These are phyloP conservation scores for Delonix regia DNA, from an alignment of 306 rosid species.

Conservation along the genomic window DNA sequence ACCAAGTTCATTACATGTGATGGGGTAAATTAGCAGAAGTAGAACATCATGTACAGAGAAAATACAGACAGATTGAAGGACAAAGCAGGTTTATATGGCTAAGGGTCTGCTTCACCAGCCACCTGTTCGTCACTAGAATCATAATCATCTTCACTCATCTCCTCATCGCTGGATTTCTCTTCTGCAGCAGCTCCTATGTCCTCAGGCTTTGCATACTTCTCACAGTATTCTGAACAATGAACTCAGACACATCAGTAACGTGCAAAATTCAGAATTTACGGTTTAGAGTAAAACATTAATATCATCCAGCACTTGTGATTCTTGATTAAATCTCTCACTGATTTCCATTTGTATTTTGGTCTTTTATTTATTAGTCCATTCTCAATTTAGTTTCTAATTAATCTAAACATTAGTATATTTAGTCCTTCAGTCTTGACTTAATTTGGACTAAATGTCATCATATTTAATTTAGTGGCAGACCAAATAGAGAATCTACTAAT, in stretches of 20 bases:
- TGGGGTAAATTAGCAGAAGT: slow-evolving; percentile 46
- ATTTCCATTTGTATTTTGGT: too few relatives aligned
- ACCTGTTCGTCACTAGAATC: slow-evolving; percentile 55
- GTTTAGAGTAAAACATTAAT: too few relatives aligned
- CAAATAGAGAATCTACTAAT: too few relatives aligned
- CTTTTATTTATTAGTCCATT: too few relatives aligned
- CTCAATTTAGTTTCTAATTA: too few relatives aligned
- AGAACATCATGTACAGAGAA: slow-evolving; percentile 44
- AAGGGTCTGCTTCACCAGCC: slow-evolving; percentile 58
- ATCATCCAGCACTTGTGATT: too few relatives aligned
- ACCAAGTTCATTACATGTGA: slow-evolving; percentile 50
- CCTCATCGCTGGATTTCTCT: slow-evolving; percentile 54
- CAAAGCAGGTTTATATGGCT: slow-evolving; percentile 26
- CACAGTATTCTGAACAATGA: slow-evolving; percentile 42
- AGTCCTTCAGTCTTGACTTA: too few relatives aligned
- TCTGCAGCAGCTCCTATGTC: slow-evolving; percentile 46
- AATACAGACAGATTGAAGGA: slow-evolving; percentile 20
- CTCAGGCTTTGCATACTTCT: slow-evolving; percentile 53
- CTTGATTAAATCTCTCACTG: too few relatives aligned
- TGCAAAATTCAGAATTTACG: not conserved
- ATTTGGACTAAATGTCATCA: too few relatives aligned
- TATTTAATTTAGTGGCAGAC: too few relatives aligned
- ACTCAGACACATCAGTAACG: slow-evolving; percentile 18
- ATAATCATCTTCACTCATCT: slow-evolving; percentile 48
- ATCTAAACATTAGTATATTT: too few relatives aligned